Percentiles rank a stretch among this genome's conserved stretches.
Conservation (phyloP, 176 grass and related monocot species). For the Oryza glaberrima region DNA sequence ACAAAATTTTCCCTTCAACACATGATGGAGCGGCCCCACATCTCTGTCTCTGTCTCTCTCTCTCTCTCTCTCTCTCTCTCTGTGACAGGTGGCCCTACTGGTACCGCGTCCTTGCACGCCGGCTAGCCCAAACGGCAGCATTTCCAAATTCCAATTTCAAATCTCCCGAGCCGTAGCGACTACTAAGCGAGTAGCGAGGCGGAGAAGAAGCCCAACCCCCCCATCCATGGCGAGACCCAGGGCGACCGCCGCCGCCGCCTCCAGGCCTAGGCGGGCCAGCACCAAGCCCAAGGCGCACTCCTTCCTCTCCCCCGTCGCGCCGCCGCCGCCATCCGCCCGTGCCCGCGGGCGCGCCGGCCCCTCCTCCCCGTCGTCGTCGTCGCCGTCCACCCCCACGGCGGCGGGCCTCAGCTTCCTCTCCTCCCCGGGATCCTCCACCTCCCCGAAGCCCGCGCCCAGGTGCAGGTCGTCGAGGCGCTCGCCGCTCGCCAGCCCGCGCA, state of each 20-base stretch:
- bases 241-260: conserved; percentile 2
- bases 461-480: conserved; percentile 27
- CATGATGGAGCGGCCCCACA: too few species aligned
- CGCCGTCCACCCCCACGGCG: conserved; percentile 13
- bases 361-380: conserved; percentile 1
- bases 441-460: conserved; percentile 20
- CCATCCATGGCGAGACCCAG: conserved; percentile 39
- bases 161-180: too few species aligned
- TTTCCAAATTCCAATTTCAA: too few species aligned
- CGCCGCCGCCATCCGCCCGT: conserved; percentile 19
- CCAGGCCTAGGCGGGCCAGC: conserved; percentile 13
- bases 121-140: too few species aligned
- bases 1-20: too few species aligned
- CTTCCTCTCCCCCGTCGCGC: conserved; percentile 39
- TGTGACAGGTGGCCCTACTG: too few species aligned
- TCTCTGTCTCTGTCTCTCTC: too few species aligned
- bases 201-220: too few species aligned
- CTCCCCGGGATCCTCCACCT: conserved; percentile 29
- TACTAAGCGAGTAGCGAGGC: too few species aligned
- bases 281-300: conserved; percentile 21
- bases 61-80: too few species aligned
- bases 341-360: neutral
- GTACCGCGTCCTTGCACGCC: too few species aligned
- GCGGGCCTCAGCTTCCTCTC: conserved; percentile 27
- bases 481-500: conserved; percentile 16